Base-by-base conservation (phyloP, 345 rosid species). In the Syzygium grande region DNA sequence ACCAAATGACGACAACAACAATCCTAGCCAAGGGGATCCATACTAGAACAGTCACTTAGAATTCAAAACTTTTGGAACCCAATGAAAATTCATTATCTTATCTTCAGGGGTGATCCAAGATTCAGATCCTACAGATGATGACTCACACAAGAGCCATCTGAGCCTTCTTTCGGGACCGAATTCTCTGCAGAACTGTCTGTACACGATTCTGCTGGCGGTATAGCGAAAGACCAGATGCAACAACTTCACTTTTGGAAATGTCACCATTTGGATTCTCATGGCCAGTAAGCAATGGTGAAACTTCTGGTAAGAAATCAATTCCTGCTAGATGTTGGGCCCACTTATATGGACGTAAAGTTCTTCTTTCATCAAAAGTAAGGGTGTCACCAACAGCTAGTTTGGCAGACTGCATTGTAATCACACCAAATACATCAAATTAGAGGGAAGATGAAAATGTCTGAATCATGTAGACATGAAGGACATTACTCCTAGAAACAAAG, bases 311-410 rank as follows among this genome's bases (percentile, higher is more conserved):
- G 92, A 96, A 92, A 92, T 94, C 98, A 84, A 98, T 96, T 90
- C 99, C 99, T 0, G 99, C 99, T 92, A 98, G 92, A 92, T 93
- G 97, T 87, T 96, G 99, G 51, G 96, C 98, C 99, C 99, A 95
- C 90, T 95, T 96, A 89, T 94, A 98, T 61, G 99, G 98, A 86
- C 96, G 98, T 59, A 94, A 95, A 86, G 90, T 91, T 91, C 94
- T 94, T 89, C 89, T 93, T 84, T 89, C 93, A 90, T 93, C 96
- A 88, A 96, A 96, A 79, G 87, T 90, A 58, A 88, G 92, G 84
- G 73, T 68, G 83, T 92, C 91, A 9, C 98, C 96, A 90, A 93
- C 92, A 90, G 93, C 88, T 87, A 98, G 93, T 91, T 96, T 98
- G 16, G 97, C 98, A 30, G 98, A 93, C 99, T 96, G 97, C 91